Evolutionary conservation across 1,284 basidiomycete species (phyloP).

Genomic region (Leccinum pachyderme): DNA sequence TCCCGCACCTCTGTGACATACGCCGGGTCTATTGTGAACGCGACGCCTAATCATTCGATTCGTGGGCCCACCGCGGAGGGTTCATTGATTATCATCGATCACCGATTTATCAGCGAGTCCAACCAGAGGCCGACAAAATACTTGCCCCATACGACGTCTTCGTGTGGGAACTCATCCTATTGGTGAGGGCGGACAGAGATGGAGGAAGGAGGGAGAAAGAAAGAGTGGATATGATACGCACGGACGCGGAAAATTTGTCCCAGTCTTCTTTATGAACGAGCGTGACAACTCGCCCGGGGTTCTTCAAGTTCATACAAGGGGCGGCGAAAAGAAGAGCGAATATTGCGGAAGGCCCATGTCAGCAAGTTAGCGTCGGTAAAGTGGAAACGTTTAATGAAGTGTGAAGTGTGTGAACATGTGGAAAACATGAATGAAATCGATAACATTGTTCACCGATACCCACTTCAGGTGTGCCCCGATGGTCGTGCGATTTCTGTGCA

Average conservation of each 20-base stretch:
- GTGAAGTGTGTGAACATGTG: neutral
- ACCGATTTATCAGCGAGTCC: neutral
- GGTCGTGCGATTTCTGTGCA: constrained; percentile 85
- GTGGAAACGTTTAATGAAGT: neutral
- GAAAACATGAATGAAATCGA: neutral
- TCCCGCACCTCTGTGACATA: constrained; percentile 74
- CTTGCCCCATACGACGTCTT: constrained; percentile 82
- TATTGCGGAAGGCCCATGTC: neutral
- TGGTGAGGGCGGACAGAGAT: neutral
- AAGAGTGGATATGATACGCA: constrained; percentile 31
- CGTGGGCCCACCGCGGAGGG: neutral
- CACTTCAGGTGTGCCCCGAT: constrained; percentile 80
- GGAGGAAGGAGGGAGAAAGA: neutral
- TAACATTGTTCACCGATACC: constrained; percentile 3
- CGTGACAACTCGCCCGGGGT: constrained; percentile 84
- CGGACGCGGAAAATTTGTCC: constrained; percentile 66
- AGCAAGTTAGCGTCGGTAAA: neutral
- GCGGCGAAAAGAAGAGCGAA: neutral
- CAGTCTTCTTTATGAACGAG: constrained; percentile 84
- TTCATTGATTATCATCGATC: neutral
- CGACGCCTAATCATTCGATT: constrained; percentile 53
- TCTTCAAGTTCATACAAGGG: constrained; percentile 42
- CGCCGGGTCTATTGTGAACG: constrained; percentile 79
- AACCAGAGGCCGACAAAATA: neutral
- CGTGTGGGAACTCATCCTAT: constrained; percentile 74